Conservation (phyloP, 2,329 filamentous ascomycete species). For the Emericellopsis atlantica region DNA sequence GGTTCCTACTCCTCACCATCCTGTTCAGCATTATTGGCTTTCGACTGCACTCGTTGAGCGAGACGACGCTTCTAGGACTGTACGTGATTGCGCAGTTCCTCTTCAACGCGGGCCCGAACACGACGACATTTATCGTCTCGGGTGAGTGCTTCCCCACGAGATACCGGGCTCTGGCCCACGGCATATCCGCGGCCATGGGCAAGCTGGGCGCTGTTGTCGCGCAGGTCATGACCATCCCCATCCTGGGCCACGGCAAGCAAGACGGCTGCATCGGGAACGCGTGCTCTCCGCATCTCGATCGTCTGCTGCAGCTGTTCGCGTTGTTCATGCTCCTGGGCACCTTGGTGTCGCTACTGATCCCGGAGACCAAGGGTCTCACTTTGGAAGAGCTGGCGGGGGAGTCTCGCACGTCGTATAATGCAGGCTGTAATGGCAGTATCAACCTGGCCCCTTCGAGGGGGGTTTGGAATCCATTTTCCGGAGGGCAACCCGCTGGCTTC, state of each 20-base stretch:
- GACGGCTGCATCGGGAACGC: conserved; percentile 32
- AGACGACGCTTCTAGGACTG: conserved; percentile 40
- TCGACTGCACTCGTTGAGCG: conserved; percentile 33
- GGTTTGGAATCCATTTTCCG: conserved; percentile 32
- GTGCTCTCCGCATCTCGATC: conserved; percentile 51
- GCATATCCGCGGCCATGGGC: conserved; percentile 52
- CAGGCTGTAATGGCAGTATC: conserved; percentile 37
- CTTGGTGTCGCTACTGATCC: conserved; percentile 58
- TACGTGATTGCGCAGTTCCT: conserved; percentile 56
- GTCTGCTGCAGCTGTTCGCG: conserved; percentile 66
- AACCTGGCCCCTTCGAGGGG: conserved; percentile 16
- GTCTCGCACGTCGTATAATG: conserved; percentile 44
- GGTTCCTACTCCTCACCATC: conserved; percentile 47
- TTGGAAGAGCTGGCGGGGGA: conserved; percentile 61
- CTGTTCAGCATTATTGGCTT: conserved; percentile 53
- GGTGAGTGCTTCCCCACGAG: conserved; percentile 54
- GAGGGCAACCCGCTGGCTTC: conserved; percentile 39
- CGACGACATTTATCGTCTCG: conserved; percentile 52
- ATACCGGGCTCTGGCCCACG: conserved; percentile 50
- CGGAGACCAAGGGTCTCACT: conserved; percentile 64
- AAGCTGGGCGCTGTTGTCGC: conserved; percentile 58
- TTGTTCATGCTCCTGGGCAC: conserved; percentile 69
- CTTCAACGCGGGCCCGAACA: conserved; percentile 55
- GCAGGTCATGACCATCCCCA: conserved; percentile 50
- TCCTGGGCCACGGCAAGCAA: conserved; percentile 43